These are phyloP conservation scores for Peronospora belbahrii DNA, from an alignment of 352 stramenopile genomes.

Conservation along the genomic window DNA sequence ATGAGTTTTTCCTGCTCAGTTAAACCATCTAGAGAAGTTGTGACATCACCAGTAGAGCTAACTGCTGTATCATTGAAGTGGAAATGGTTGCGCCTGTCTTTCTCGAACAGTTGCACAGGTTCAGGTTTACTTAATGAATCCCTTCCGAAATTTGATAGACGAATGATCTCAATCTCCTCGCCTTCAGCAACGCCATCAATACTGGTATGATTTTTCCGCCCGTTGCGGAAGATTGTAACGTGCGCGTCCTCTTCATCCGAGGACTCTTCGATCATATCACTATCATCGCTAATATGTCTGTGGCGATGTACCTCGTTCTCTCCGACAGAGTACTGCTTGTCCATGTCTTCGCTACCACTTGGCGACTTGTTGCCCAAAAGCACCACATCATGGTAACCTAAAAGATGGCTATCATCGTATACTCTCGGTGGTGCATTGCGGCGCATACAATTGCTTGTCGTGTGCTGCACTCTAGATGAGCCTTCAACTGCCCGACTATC, in stretches of 20 bases:
- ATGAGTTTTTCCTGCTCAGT: constrained; percentile 42
- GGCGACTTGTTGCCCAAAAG: constrained; percentile 3
- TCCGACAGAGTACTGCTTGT: constrained; percentile 23
- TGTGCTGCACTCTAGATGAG: constrained; percentile 5
- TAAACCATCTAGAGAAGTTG: constrained; percentile 9
- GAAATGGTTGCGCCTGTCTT: constrained; percentile 54
- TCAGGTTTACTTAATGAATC: constrained; percentile 18
- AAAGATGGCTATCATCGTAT: constrained; percentile 3
- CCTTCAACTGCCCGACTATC: constrained; percentile 7
- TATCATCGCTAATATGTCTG: constrained; percentile 19
- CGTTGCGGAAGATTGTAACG: neutral
- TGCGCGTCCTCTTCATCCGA: constrained; percentile 18
- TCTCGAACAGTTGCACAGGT: constrained; percentile 33
- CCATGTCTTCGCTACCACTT: constrained; percentile 2
- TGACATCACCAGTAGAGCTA: constrained; percentile 3
- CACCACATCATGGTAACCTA: neutral
- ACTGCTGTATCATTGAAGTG: constrained; percentile 16
- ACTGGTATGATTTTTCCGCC: constrained; percentile 6
- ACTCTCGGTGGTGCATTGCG: constrained; percentile 6
- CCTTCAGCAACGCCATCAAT: constrained; percentile 32
- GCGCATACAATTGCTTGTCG: constrained; percentile 8
- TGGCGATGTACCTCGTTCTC: constrained; percentile 23
- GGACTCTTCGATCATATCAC: constrained; percentile 17
- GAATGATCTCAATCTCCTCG: constrained; percentile 33
- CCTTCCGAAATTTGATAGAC: constrained; percentile 16